Evolutionary conservation across 805 yeast genomes (phyloP).

Genomic region (Lachancea meyersii): DNA sequence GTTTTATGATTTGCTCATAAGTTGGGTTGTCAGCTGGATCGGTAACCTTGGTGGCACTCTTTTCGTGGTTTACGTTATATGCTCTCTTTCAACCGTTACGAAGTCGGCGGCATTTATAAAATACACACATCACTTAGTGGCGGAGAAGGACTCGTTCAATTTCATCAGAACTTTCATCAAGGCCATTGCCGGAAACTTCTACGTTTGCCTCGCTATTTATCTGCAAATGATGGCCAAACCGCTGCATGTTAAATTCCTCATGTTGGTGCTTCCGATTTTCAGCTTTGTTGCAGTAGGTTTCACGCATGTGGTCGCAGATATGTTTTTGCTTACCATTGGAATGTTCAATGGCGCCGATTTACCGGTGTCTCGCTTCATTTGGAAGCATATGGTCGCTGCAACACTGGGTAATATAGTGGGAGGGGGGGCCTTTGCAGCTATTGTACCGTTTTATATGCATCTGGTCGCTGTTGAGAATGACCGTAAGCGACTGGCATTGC

Average conservation of each 20-base stretch:
- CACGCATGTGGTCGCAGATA: conserved; percentile 78
- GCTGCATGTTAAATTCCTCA: conserved; percentile 60
- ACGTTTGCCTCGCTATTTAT: conserved; percentile 68
- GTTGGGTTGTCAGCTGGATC: conserved; percentile 64
- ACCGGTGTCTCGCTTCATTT: conserved; percentile 57
- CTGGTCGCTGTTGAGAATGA: conserved; percentile 67
- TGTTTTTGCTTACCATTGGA: conserved; percentile 63
- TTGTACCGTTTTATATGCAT: conserved; percentile 69
- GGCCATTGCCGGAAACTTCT: conserved; percentile 72
- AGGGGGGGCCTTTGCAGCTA: conserved; percentile 60
- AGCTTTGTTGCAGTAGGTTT: conserved; percentile 75
- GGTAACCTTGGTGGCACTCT: conserved; percentile 59
- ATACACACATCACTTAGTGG: conserved; percentile 45
- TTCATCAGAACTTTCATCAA: conserved; percentile 63
- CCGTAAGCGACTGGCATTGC: conserved; percentile 53
- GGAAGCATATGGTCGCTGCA: conserved; percentile 70
- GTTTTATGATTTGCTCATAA: conserved; percentile 51
- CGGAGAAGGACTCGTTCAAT: conserved; percentile 38
- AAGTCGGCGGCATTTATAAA: conserved; percentile 35
- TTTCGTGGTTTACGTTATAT: conserved; percentile 59
- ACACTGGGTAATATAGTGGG: conserved; percentile 73
- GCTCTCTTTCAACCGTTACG: conserved; percentile 50
- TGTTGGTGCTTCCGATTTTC: conserved; percentile 63
- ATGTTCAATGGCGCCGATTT: conserved; percentile 60
- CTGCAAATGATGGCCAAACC: conserved; percentile 76